A percentile compares a stretch with the other conserved stretches of the same genome.
Conservation (phyloP, 495 filamentous ascomycete species). For the Podospora pseudoanserina region DNA sequence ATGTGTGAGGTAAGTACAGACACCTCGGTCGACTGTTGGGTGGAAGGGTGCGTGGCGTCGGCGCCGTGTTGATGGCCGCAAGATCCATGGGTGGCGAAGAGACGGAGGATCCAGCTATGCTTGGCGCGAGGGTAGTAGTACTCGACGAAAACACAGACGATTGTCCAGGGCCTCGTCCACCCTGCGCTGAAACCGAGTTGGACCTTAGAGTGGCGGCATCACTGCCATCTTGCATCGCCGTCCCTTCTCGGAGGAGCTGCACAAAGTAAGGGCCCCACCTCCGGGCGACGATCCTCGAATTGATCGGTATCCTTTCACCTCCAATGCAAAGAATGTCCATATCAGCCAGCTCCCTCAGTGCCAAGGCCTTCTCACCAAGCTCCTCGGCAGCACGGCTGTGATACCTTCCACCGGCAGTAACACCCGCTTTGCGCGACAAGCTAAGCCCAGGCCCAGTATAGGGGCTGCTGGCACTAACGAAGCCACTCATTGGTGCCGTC, state of each 20-base stretch:
- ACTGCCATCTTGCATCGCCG: constrained; percentile 53
- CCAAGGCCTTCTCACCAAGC: constrained; percentile 74
- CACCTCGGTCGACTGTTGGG: constrained; percentile 76
- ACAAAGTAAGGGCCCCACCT: constrained; percentile 96
- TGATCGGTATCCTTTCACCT: constrained; percentile 89
- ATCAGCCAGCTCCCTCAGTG: constrained; percentile 80
- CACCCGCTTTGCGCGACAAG: constrained; percentile 57
- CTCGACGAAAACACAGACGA: constrained; percentile 54
- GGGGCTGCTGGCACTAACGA: constrained; percentile 74
- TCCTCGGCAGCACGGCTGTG: constrained; percentile 72
- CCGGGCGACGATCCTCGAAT: constrained; percentile 78
- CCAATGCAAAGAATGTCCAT: constrained; percentile 93
- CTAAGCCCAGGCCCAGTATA: constrained; percentile 48
- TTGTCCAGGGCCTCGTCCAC: constrained; percentile 67
- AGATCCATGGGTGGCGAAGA: constrained; percentile 35
- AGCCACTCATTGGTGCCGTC: constrained; percentile 70
- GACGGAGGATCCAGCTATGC: constrained; percentile 34
- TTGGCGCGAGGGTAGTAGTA: constrained; percentile 37
- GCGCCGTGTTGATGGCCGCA: constrained; percentile 44
- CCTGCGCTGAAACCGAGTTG: constrained; percentile 38
- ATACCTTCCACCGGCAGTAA: constrained; percentile 64
- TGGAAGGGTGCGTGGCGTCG: constrained; percentile 51
- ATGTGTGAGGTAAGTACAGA: constrained; percentile 89
- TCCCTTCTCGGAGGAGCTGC: constrained; percentile 77
- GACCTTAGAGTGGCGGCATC: constrained; percentile 44